Conservation (phyloP, 345 rosid genomes). For the Lepidium africanum region DNA sequence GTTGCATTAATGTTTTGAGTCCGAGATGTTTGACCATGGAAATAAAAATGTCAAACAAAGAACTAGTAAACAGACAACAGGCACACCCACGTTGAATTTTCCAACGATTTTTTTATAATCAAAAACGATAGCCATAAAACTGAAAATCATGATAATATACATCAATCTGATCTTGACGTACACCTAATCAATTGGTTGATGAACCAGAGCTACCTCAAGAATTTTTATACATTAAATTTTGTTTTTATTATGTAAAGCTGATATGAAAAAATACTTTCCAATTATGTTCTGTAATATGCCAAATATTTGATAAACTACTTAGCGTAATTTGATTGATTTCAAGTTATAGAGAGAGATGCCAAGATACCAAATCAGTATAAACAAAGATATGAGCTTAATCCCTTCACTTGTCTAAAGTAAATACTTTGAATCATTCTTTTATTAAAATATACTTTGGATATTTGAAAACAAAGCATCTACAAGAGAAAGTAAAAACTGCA, state of each 20-base stretch:
- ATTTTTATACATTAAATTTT: not conserved
- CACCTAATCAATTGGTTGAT: not conserved
- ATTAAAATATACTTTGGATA: no score
- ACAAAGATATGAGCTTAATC: not conserved
- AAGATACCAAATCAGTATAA: not conserved
- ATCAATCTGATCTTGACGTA: not conserved
- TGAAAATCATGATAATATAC: not conserved
- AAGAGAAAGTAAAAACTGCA: not conserved
- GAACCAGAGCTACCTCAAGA: not conserved
- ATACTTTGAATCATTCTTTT: not conserved
- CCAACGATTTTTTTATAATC: not conserved
- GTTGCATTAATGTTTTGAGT: not conserved
- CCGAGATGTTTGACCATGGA: constrained; percentile 2
- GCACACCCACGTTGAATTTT: constrained; percentile 2
- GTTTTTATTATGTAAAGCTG: not conserved
- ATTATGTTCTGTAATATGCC: not conserved
- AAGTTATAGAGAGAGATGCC: not conserved
- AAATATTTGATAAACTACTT: not conserved
- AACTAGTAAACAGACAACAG: not conserved
- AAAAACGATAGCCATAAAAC: not conserved
- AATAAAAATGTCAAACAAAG: constrained; percentile 1
- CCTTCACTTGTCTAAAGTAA: no score
- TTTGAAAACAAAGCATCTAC: not conserved
- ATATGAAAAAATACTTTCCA: not conserved
- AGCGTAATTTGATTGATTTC: not conserved